Base-by-base conservation (phyloP, 2,329 filamentous ascomycete species). In the Pseudodiploospora longispora region DNA sequence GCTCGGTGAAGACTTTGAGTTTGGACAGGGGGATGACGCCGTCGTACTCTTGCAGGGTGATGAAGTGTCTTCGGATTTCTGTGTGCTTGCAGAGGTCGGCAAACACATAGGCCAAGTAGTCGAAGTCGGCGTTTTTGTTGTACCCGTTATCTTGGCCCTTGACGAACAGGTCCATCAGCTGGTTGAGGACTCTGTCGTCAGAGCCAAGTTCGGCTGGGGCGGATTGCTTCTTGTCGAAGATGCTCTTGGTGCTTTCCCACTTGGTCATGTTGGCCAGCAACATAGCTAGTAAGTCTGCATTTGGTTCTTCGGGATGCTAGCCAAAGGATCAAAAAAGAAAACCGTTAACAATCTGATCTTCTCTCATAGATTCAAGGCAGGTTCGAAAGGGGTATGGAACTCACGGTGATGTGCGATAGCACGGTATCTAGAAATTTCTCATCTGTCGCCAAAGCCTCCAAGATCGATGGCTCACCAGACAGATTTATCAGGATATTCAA, bases 151-250 rank as follows among this genome's bases (percentile, higher is more conserved):
- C 82, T 27, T 87, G 82, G 19, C 91, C 91, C 68, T 93, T 94
- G 60, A 97, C 93, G 60, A 98, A 98, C 55, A 94, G 83, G 63
- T 97, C 93, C 62, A 98, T 80, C 30, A 98, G 71, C 65, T 97
- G 93, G 62, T 96, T 89, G 55, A 97, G 78, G 4, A 87, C 82
- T 47, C 79, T 73, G 32, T 82, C 76, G 35, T 87, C 86, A 1
- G 80, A 84, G 5, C 79, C 81, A 6, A 95, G 76, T n/a, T 74
- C 72, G 44, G 81, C 76, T 3, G 88, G 85, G 0, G 83, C 63
- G 6, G 76, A 68, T 50, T 88, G 83, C 57, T 83, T 85, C 44
- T 85, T 71, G 4, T 73, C 71, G 8, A 91, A 65, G 4, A 96
- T 70, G 36, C 75, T 74, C 51, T 84, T 83, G 45, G 95, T 65